Evolutionary conservation across 345 rosid species (phyloP), one percentile per base, ranked within the genome.

Genomic region (Trapa bicornis): DNA sequence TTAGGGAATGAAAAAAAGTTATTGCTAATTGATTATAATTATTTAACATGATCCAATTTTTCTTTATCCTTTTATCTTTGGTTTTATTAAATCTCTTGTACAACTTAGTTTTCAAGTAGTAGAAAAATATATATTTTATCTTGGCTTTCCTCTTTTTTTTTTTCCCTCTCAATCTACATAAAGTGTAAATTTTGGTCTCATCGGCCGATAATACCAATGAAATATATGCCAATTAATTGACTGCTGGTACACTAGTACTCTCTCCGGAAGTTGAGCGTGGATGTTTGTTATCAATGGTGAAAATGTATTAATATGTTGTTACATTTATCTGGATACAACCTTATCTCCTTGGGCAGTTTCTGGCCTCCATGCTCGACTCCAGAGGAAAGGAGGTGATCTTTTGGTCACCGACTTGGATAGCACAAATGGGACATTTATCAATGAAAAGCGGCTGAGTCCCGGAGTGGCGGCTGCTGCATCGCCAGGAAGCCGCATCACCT

Each of bases 361-460:
- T 0, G 92, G 87, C 57, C 32, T 86, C 16, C 97, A 94, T 68
- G 99, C 96, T 0, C 87, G 90, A 6, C 80, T 94, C 48, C 80
- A 84, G 79, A 94, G 83, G 73, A 79, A 79, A 65, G 91, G 66
- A 39, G 87, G 73, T 35, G 76, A 68, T 50, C 92, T 94, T 65
- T 65, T 84, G 72, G 84, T 94, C 15, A 90, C 84, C 0, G 91
- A 94, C 77, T 75, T 91, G 81, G 88, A 88, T 71, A 88, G 99
- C 63, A 94, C 97, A 1, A 94, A 88, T 33, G 97, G 96, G 47
- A 88, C 99, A 13, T 94, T 84, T 78, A 78, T 94, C 29, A 77
- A 87, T 72, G 79, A 87, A 53, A 80, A 72, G 72, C 84, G 87
- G 41, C 74, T 93, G 37, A 81, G 54, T 48, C 97, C 98, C 42